These are phyloP conservation scores for Phialophora chinensis DNA, from an alignment of 2,329 filamentous ascomycete genomes.

Conservation along the genomic window DNA sequence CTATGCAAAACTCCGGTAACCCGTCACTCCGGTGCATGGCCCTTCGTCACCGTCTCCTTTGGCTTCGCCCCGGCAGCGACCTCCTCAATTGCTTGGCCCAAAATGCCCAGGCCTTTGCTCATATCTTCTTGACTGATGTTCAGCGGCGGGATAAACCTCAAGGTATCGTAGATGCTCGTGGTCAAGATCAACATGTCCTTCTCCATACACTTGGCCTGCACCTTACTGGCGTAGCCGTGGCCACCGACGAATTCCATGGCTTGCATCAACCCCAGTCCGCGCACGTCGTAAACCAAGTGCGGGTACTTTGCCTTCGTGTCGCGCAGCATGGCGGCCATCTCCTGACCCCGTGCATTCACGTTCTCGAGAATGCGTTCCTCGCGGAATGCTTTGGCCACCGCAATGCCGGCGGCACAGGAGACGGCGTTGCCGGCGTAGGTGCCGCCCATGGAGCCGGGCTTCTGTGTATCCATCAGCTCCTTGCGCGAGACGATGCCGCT, in stretches of 20 bases:
- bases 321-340: slow-evolving; percentile 41
- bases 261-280: slow-evolving; percentile 49
- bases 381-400: slow-evolving; percentile 46
- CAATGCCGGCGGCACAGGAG: slow-evolving; percentile 47
- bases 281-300: slow-evolving; percentile 47
- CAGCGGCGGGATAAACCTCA: slow-evolving; percentile 49
- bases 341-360: slow-evolving; percentile 43
- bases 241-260: slow-evolving; percentile 47
- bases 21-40: slow-evolving; percentile 32
- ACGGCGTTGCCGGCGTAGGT: slow-evolving; percentile 49
- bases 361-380: slow-evolving; percentile 48
- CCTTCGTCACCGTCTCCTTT: slow-evolving; percentile 32
- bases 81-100: slow-evolving; percentile 47
- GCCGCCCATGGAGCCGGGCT: slow-evolving; percentile 48
- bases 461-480: slow-evolving; percentile 48
- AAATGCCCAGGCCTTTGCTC: slow-evolving; percentile 46
- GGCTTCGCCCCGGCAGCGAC: slow-evolving; percentile 42
- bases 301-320: slow-evolving; percentile 40
- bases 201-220: slow-evolving; percentile 50
- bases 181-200: slow-evolving; percentile 49
- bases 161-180: slow-evolving; percentile 50
- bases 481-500: slow-evolving; percentile 43
- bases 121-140: slow-evolving; percentile 50
- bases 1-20: not conserved
- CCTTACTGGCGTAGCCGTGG: slow-evolving; percentile 46